Evolutionary conservation across 108 stramenopile genomes (phyloP), one percentile per base, ranked within the genome.

Genomic region (Fistulifera pelliculosa): DNA sequence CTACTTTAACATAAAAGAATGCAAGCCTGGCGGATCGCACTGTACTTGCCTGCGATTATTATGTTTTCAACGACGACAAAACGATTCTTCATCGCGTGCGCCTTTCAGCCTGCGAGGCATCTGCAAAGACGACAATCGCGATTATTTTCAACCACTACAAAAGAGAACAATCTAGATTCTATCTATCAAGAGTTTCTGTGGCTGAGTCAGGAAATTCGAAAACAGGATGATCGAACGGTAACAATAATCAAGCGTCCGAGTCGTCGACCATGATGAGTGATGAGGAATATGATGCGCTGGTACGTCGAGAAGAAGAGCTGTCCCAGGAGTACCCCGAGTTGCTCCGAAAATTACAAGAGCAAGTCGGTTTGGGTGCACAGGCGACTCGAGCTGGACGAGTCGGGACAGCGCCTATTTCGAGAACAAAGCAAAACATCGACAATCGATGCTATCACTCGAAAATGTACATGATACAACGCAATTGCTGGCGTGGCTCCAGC

Each of bases 211-310:
- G 71, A 72, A 47, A 80, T 86, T 52, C 65, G 65, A 43, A 39
- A 44, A 23, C 64, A 81, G 49, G 85, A 86, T 50, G 64, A 56
- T 21, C 39, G 65, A 4, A 82, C n/a, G n/a, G 82, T 40, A 82
- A 75, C 49, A 62, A 48, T 31, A 12, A 23, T 23, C 18, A n/a
- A n/a, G n/a, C 17, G 41, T 84, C 14, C 54, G 61, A 19, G 6
- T 8, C 31, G 8, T 35, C 31, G 8, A 35, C 8, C 31, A n/a
- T n/a, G n/a, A n/a, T n/a, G n/a, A 35, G 31, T 8, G 89, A 90
- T 57, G 89, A 84, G 11, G 84, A 80, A 40, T 90, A 79, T 51
- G 89, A 90, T 73, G 84, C 89, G n/a, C 62, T 90, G 43, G 82
- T 80, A n/a, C 52, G 61, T 56, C 75, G 74, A 31, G 89, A 90